phyloP scores from a whole-genome alignment of 768 basidiomycete species.

The Coprinopsis sp. region DNA sequence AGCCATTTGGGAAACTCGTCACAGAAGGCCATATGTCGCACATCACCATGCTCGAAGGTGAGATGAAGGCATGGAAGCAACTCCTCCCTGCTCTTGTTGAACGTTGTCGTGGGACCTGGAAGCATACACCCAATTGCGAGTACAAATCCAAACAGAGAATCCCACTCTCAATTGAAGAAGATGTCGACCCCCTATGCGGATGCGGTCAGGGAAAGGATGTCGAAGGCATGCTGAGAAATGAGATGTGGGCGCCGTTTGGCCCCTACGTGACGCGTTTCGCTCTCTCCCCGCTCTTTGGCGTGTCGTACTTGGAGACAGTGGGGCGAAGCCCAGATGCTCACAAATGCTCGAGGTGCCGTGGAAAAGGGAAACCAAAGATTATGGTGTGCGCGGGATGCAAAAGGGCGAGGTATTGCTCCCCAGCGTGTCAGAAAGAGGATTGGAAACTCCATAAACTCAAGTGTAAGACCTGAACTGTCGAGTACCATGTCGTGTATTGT shows the following conservation, averaged over 20 bases:
- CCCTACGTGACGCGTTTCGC: conserved; percentile 45
- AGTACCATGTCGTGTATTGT: too few species aligned
- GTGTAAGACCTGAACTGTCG: too few species aligned
- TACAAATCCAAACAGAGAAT: conserved; percentile 30
- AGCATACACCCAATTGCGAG: conserved; percentile 42
- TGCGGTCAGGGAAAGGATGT: conserved; percentile 50
- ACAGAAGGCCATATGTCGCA: conserved; percentile 3
- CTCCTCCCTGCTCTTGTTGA: conserved; percentile 48
- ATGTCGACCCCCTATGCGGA: conserved; percentile 38
- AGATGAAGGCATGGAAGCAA: conserved; percentile 43
- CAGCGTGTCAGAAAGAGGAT: conserved; percentile 5
- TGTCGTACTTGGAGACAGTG: conserved; percentile 39
- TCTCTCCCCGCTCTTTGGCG: conserved; percentile 48
- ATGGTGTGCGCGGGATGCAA: conserved; percentile 4
- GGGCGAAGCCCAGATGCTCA: not conserved
- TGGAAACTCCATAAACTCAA: conserved; percentile 4
- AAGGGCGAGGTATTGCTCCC: conserved; percentile 2
- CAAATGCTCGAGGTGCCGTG: not conserved
- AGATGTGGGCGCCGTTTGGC: conserved; percentile 35
- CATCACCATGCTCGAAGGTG: conserved; percentile 24
- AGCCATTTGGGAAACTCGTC: conserved; percentile 12
- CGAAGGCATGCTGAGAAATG: conserved; percentile 27
- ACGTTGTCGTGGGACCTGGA: conserved; percentile 47
- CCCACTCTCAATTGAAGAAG: conserved; percentile 34
- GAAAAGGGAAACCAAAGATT: not conserved